Evolutionary conservation across 257 asterid genomes (phyloP).

Genomic region (Solanum chaucha): DNA sequence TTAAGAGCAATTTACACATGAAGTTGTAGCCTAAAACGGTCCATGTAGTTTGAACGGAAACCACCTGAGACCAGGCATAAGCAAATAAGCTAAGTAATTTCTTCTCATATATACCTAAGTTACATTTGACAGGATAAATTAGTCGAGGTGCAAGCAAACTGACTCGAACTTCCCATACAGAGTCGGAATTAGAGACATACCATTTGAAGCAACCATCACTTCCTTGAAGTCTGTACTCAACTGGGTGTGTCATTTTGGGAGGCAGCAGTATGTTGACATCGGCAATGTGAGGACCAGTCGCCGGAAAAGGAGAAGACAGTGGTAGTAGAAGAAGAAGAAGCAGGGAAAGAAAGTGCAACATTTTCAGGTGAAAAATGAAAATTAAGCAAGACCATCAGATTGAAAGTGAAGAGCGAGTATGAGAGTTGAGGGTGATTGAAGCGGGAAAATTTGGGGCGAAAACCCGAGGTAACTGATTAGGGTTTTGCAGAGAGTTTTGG

Average conservation of each 20-base stretch:
- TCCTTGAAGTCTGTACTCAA: slow-evolving; percentile 88
- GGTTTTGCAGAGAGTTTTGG: background rate
- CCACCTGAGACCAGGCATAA: background rate
- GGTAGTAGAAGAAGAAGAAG: background rate
- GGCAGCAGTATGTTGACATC: slow-evolving; percentile 86
- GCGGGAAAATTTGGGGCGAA: background rate
- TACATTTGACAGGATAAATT: background rate
- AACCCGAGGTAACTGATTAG: background rate
- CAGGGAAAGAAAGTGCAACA: background rate
- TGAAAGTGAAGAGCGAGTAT: background rate
- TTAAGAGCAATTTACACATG: background rate
- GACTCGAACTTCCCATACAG: background rate
- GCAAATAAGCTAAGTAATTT: background rate
- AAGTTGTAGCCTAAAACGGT: background rate
- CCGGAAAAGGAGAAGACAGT: background rate
- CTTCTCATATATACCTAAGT: background rate
- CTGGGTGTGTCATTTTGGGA: slow-evolving; percentile 87
- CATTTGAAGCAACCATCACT: slow-evolving; percentile 94
- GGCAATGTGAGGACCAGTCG: slow-evolving; percentile 79
- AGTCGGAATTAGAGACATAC: slow-evolving; percentile 13
- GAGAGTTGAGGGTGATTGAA: background rate
- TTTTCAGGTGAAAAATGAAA: background rate
- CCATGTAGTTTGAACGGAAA: background rate
- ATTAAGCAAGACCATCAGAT: background rate
- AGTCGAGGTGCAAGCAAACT: background rate